Evolutionary conservation across 352 stramenopile genomes (phyloP).

Genomic region (Phytophthora sp.): DNA sequence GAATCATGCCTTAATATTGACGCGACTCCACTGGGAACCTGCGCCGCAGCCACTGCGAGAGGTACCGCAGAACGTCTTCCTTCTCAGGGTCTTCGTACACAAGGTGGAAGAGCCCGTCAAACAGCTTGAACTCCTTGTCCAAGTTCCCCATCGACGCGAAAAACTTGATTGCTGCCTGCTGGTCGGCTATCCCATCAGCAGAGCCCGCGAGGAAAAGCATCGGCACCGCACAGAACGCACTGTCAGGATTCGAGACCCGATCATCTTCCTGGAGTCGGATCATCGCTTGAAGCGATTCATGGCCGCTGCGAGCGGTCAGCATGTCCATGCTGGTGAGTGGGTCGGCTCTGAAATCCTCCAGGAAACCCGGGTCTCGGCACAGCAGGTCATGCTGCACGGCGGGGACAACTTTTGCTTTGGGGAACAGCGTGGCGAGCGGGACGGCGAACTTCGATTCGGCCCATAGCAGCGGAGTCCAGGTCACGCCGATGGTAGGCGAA

Average conservation of each 20-base stretch:
- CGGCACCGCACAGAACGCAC: constrained; percentile 29
- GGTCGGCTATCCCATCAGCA: constrained; percentile 51
- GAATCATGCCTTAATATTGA: too few relatives aligned
- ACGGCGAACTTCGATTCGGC: constrained; percentile 30
- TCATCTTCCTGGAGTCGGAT: constrained; percentile 37
- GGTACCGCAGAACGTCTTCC: constrained; percentile 51
- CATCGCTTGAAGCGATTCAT: constrained; percentile 46
- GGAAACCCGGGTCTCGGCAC: constrained; percentile 43
- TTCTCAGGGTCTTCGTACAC: constrained; percentile 65
- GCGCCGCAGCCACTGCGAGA: constrained; percentile 43
- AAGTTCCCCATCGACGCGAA: constrained; percentile 49
- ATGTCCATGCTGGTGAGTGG: constrained; percentile 41
- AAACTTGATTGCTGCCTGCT: constrained; percentile 47
- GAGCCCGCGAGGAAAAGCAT: constrained; percentile 53
- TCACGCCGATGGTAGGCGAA: constrained; percentile 39
- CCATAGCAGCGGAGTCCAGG: constrained; percentile 37
- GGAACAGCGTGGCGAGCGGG: constrained; percentile 32
- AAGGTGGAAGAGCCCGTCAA: constrained; percentile 59
- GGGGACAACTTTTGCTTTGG: constrained; percentile 38
- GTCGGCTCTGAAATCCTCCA: constrained; percentile 41
- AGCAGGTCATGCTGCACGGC: constrained; percentile 41
- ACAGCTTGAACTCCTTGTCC: constrained; percentile 70
- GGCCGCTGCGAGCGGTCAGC: constrained; percentile 42
- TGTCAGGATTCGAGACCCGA: constrained; percentile 21
- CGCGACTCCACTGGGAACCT: constrained; percentile 28